phyloP scores from a whole-genome alignment of 129 eudicot species.

The Erigeron canadensis region DNA sequence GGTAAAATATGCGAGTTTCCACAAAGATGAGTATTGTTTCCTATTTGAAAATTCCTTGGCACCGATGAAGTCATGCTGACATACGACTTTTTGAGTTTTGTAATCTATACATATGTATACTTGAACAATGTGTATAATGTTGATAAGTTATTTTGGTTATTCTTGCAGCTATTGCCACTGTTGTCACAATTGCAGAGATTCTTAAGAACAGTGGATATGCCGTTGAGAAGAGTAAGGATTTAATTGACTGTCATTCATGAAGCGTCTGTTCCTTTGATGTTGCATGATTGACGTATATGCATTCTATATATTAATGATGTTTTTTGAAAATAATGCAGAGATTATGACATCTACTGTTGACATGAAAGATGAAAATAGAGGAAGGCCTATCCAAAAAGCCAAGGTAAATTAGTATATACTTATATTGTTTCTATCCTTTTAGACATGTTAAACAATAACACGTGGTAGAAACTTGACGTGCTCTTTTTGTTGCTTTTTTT shows the following conservation, averaged over 20 bases:
- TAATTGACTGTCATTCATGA: not conserved
- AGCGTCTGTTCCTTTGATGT: not conserved
- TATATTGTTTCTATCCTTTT: not conserved
- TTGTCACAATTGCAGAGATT: conserved; percentile 78
- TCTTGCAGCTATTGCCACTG: conserved; percentile 83
- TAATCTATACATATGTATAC: not conserved
- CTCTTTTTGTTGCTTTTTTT: too few relatives aligned
- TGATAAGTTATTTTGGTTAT: conserved; percentile 25
- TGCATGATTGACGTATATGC: not conserved
- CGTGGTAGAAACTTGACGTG: too few relatives aligned
- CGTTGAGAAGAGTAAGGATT: conserved; percentile 73
- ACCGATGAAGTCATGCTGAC: not conserved
- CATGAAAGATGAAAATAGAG: conserved; percentile 81
- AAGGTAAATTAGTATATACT: conserved; percentile 45
- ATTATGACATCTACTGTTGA: conserved; percentile 80
- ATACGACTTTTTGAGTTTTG: not conserved
- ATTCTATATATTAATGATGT: conserved; percentile 3
- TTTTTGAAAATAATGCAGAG: conserved; percentile 45
- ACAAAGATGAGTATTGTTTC: too few relatives aligned
- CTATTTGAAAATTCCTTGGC: too few relatives aligned
- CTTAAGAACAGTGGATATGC: conserved; percentile 83
- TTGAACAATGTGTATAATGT: not conserved
- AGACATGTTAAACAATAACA: not conserved
- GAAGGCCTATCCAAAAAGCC: conserved; percentile 69
- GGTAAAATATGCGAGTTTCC: too few relatives aligned